Conservation (phyloP, 495 filamentous ascomycete species). For the Staphylotrichum tortipilum region DNA sequence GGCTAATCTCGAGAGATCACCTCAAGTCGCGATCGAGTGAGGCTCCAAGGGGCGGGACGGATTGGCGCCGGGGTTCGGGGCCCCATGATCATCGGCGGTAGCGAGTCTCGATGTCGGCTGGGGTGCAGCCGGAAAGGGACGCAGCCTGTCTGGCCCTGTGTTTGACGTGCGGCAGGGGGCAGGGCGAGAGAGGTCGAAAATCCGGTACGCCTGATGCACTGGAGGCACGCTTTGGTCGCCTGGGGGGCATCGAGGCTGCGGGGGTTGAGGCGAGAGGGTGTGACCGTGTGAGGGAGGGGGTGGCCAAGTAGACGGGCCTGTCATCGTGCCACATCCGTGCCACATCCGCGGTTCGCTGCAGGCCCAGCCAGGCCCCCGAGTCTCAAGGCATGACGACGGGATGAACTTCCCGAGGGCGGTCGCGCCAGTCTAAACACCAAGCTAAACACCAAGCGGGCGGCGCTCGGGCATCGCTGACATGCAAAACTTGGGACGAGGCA, state of each 20-base stretch:
- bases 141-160: conserved; percentile 23
- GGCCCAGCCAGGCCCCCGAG: conserved; percentile 8
- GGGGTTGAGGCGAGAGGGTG: too few species aligned
- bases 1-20: conserved; percentile 26
- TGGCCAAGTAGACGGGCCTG: conserved; percentile 1
- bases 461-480: conserved; percentile 4
- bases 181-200: conserved; percentile 7
- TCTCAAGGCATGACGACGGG: conserved; percentile 23
- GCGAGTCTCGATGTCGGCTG: conserved; percentile 19
- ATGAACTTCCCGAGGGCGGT: conserved; percentile 21
- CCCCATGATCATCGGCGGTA: conserved; percentile 20
- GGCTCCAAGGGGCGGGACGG: conserved; percentile 1
- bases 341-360: conserved; percentile 16
- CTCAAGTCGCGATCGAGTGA: conserved; percentile 1
- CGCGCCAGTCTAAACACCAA: too few species aligned
- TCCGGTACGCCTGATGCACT: conserved; percentile 15
- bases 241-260: conserved; percentile 8
- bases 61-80: conserved; percentile 21
- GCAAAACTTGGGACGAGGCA: conserved; percentile 16
- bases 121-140: conserved; percentile 23
- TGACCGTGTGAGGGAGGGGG: conserved; percentile 9
- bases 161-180: conserved; percentile 25
- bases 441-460: conserved; percentile 10
- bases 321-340: conserved; percentile 20
- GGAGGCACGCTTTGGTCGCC: conserved; percentile 16